These are phyloP conservation scores for Paecilomyces niveus DNA, from an alignment of 2,329 filamentous ascomycete genomes.

Conservation along the genomic window DNA sequence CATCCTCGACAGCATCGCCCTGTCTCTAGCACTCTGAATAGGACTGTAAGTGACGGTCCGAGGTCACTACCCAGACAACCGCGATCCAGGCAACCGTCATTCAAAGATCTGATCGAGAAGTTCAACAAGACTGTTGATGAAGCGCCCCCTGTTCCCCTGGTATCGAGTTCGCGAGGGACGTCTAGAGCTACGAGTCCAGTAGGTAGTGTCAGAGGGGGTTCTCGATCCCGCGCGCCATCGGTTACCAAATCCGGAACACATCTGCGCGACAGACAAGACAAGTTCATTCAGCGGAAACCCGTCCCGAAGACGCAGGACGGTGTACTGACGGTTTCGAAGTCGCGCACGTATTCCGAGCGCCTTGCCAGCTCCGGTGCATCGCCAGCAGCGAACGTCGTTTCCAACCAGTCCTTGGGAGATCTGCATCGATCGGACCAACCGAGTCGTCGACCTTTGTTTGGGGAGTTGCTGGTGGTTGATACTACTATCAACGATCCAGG, in stretches of 20 bases:
- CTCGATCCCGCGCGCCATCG: conserved; percentile 22
- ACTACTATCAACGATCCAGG: conserved; percentile 43
- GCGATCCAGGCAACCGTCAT: conserved; percentile 54
- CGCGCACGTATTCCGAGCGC: not conserved
- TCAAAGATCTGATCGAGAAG: conserved; percentile 71
- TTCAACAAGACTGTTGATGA: conserved; percentile 61
- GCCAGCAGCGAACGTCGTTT: conserved; percentile 1
- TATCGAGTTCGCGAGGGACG: conserved; percentile 22
- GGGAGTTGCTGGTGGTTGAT: conserved; percentile 61
- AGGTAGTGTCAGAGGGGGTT: conserved; percentile 17
- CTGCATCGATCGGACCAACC: conserved; percentile 19
- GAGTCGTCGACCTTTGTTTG: conserved; percentile 59
- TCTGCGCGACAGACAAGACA: conserved; percentile 8
- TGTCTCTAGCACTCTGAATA: conserved; percentile 22
- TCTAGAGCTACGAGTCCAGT: conserved; percentile 31
- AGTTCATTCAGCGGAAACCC: conserved; percentile 6
- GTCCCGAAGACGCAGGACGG: conserved; percentile 7
- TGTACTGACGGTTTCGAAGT: conserved; percentile 2
- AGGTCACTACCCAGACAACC: conserved; percentile 9
- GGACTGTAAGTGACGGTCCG: conserved; percentile 10
- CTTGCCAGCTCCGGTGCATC: not conserved
- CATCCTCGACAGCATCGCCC: conserved; percentile 22
- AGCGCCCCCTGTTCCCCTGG: conserved; percentile 34
- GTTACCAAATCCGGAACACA: conserved; percentile 9
- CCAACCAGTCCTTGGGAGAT: conserved; percentile 2